Conservation (phyloP, 345 rosid genomes). For the Sisymbrium irio region DNA sequence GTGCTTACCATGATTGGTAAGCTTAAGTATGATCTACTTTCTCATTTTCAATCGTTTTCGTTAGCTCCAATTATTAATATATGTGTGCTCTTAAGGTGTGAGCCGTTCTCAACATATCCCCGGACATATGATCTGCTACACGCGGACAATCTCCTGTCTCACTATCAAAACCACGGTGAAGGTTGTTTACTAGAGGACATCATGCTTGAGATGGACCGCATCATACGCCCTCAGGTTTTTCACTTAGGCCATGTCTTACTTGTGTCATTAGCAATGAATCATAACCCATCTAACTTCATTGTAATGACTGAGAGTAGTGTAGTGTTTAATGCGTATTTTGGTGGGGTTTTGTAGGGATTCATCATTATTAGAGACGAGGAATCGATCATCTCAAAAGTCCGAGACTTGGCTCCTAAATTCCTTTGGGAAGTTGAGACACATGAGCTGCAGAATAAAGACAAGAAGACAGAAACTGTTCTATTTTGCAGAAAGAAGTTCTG, state of each 20-base stretch:
- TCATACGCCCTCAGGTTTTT: conserved; percentile 83
- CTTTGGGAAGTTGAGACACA: conserved; percentile 78
- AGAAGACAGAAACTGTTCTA: conserved; percentile 57
- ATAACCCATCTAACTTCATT: not conserved
- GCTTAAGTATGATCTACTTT: conserved; percentile 4
- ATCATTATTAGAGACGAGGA: conserved; percentile 73
- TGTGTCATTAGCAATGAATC: not conserved
- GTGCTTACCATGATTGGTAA: conserved; percentile 94
- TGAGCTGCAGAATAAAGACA: conserved; percentile 51
- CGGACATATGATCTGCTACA: conserved; percentile 91
- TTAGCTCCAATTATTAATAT: not conserved
- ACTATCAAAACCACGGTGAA: conserved; percentile 45
- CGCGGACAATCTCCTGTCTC: conserved; percentile 60
- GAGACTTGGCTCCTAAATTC: conserved; percentile 66
- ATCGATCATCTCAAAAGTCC: conserved; percentile 49
- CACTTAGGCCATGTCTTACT: not conserved
- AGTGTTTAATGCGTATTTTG: too few relatives aligned
- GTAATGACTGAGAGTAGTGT: not conserved
- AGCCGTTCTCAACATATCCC: conserved; percentile 96
- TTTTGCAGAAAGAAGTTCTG: conserved; percentile 91
- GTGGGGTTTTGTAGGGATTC: conserved; percentile 58
- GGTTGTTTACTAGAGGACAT: conserved; percentile 78
- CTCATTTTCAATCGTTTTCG: not conserved
- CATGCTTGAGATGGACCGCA: conserved; percentile 94
- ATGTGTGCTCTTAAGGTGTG: conserved; percentile 54